Conservation (phyloP, 768 basidiomycete genomes). For the Leccinum uliginosum region DNA sequence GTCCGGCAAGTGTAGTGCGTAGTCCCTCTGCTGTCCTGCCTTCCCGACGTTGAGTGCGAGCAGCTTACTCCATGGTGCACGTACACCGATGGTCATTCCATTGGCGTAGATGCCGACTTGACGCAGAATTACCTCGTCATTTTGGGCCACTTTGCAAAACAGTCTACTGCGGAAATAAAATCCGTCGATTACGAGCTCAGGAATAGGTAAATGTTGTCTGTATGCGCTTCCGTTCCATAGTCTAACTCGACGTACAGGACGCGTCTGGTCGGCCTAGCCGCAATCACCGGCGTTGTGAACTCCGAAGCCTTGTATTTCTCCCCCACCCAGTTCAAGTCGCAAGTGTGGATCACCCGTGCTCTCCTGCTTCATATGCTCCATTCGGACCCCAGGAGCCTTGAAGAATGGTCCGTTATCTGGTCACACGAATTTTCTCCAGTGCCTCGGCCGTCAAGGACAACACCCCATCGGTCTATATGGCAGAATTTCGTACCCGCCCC, state of each 20-base stretch:
- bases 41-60: neutral
- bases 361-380: conserved; percentile 66
- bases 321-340: conserved; percentile 63
- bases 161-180: conserved; percentile 48
- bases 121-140: conserved; percentile 68
- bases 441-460: conserved; percentile 60
- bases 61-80: conserved; percentile 92
- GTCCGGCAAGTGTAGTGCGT: conserved; percentile 78
- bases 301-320: conserved; percentile 83
- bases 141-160: conserved; percentile 57
- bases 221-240: neutral
- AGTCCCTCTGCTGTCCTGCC: neutral
- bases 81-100: conserved; percentile 80
- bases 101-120: conserved; percentile 70
- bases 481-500: conserved; percentile 80
- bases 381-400: conserved; percentile 52
- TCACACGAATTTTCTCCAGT: conserved; percentile 32
- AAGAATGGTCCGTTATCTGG: conserved; percentile 54
- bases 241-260: conserved; percentile 43
- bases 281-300: conserved; percentile 71
- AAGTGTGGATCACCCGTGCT: conserved; percentile 70
- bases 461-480: conserved; percentile 72
- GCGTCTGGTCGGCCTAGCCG: conserved; percentile 81
- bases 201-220: conserved; percentile 54
- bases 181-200: conserved; percentile 62